phyloP scores from a whole-genome alignment of 441 rosid genomes.

The Euphorbia corollata region DNA sequence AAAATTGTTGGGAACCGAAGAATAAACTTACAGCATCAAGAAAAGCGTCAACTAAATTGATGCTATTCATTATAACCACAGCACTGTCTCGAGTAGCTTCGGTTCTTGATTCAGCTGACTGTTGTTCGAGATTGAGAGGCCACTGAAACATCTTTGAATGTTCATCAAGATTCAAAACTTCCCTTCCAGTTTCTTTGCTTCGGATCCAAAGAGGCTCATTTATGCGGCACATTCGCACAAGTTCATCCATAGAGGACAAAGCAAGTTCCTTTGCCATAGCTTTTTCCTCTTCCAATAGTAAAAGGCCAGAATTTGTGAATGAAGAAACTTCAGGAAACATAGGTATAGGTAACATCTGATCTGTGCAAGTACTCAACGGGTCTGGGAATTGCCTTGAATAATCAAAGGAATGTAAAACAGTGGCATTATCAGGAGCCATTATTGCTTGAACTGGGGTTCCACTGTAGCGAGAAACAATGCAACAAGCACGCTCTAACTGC shows the following conservation, averaged over 20 bases:
- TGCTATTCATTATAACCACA: conserved; percentile 83
- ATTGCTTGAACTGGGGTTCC: conserved; percentile 41
- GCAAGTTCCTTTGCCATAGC: conserved; percentile 56
- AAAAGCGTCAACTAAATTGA: conserved; percentile 70
- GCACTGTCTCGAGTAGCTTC: conserved; percentile 66
- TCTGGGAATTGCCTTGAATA: conserved; percentile 50
- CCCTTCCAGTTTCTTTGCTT: conserved; percentile 36
- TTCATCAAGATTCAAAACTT: conserved; percentile 50
- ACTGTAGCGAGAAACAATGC: conserved; percentile 45
- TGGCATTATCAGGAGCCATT: conserved; percentile 33
- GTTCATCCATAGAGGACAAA: conserved; percentile 57
- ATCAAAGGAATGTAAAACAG: conserved; percentile 48
- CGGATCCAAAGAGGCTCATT: conserved; percentile 63
- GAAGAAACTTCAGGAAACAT: conserved; percentile 35
- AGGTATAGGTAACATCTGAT: conserved; percentile 36
- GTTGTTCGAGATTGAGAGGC: conserved; percentile 41
- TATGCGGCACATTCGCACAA: conserved; percentile 51
- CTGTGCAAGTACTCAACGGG: conserved; percentile 29
- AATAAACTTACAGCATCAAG: conserved; percentile 58
- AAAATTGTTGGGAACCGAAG: neutral
- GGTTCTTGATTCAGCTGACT: conserved; percentile 33
- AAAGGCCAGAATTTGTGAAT: conserved; percentile 29
- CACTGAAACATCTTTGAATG: conserved; percentile 56
- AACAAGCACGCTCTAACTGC: conserved; percentile 71
- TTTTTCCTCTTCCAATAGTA: conserved; percentile 16